Base-by-base conservation (phyloP, 2,329 filamentous ascomycete genomes). In the Diaporthe citrichinensis region DNA sequence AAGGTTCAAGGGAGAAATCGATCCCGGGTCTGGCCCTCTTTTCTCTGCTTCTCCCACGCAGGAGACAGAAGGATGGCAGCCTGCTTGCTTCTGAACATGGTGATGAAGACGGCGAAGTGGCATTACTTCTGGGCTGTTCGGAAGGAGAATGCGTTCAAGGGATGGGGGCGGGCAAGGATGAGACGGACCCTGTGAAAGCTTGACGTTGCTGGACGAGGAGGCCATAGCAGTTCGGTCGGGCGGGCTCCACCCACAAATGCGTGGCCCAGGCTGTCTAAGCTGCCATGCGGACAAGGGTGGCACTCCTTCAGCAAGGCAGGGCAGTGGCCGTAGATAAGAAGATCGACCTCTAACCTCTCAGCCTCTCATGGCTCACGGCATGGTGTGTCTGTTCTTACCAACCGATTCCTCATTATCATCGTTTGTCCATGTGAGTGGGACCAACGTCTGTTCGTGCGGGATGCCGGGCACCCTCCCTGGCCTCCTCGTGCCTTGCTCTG, bases 251-350 rank as follows among this genome's bases (percentile, higher is more conserved):
- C 25, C 14, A 57, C 39, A 17, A 49, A 31, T 49, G 61, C 12
- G 28, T 4, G 17, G 41, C 17, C 28, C 25, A 34, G 41, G 10
- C 41, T 17, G 44, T 68, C 31, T 39, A 34, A 68, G n/a, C 25
- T 68, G 65, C 65, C 46, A 68, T 55, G 49, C 65, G 65, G 65
- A 39, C 65, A 69, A 55, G 65, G 65, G 49, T 69, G 31, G 65
- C n/a, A 53, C 31, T 69, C 65, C 65, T 41, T 55, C 65, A 31
- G 34, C 49, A 20, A 53, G 65, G 65, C 46, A 68, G 46, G 46
- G 65, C 65, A 53, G 34, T 68, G 65, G 65, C 17, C 49, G 65
- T 41, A 69, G 65, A 69, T 69, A 69, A 69, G 65, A 34, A n/a
- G 65, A 55, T 69, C 46, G n/a, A 36, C 65, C 23, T 36, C 41